Percentiles rank a stretch among this genome's conserved stretches.
These are phyloP conservation scores for Yamadazyma sp. DNA, from an alignment of 1,139 yeast species.

Conservation along the genomic window DNA sequence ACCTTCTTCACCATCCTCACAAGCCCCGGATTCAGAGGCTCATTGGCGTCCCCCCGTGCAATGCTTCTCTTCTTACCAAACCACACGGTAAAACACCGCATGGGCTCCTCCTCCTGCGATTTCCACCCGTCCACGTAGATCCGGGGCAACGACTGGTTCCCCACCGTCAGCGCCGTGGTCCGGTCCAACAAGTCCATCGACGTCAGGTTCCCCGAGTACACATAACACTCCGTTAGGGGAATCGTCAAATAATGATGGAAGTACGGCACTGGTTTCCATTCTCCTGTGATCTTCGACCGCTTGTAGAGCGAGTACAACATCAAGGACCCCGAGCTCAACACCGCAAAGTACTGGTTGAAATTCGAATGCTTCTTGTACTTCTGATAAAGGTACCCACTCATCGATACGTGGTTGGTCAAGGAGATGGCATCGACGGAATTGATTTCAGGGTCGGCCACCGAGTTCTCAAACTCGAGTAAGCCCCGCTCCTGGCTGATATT, in stretches of 20 bases:
- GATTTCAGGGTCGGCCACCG: constrained; percentile 52
- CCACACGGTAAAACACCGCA: constrained; percentile 82
- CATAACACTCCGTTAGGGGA: constrained; percentile 65
- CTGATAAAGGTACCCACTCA: constrained; percentile 64
- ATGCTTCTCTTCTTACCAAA: constrained; percentile 63
- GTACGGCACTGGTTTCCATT: constrained; percentile 41
- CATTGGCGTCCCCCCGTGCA: constrained; percentile 33
- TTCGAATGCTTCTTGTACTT: constrained; percentile 69
- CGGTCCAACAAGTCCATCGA: constrained; percentile 54
- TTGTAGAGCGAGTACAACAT: constrained; percentile 49
- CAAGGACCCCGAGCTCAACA: constrained; percentile 70
- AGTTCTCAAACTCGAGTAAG: constrained; percentile 55
- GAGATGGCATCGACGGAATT: constrained; percentile 60
- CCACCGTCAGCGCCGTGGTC: constrained; percentile 44
- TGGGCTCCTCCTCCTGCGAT: constrained; percentile 70
- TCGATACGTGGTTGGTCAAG: constrained; percentile 57
- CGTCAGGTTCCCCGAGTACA: constrained; percentile 70
- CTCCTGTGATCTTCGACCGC: constrained; percentile 47
- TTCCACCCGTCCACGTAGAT: constrained; percentile 82
- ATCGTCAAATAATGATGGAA: constrained; percentile 55
- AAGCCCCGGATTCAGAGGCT: constrained; percentile 40
- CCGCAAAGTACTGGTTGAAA: constrained; percentile 59
- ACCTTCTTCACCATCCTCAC: constrained; percentile 48
- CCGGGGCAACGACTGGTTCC: constrained; percentile 67
- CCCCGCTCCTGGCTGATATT: constrained; percentile 49